Evolutionary conservation across 208 protist genomes (phyloP), one percentile per base, ranked within the genome.

Genomic region (Crithidia bombi): DNA sequence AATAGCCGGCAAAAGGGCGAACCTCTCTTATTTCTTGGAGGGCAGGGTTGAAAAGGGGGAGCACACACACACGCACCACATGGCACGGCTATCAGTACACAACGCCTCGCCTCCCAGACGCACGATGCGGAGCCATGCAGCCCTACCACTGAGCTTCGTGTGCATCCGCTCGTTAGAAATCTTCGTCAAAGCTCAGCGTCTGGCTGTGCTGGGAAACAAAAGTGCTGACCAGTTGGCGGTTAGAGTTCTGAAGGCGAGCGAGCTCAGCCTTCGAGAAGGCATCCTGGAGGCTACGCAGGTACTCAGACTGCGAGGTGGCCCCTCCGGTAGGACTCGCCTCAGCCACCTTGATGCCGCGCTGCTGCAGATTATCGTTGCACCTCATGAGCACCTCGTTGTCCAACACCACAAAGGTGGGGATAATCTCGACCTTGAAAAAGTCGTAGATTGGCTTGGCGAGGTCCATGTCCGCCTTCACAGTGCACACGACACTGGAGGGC

Each of bases 401-500:
- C n/a, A 96, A 62, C 26, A 96, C 57, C 1, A 92, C 49, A 74
- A 96, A 93, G 15, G 80, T 85, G 5, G 91, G 88, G 65, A 96
- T 94, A 32, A 93, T 80, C 55, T 89, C 73, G 11, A 93, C 86
- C 35, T 77, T 73, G 54, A 96, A 87, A 50, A 82, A 78, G 50
- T 91, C 81, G 70, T 83, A 91, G 39, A 93, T 76, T 1, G 87
- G 81, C 41, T 80, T 82, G 12, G 86, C 86, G 19, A 92, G 75
- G 73, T 95, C 87, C 83, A 91, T 89, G 65, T 95, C 90, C 15
- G 84, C 86, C 77, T 95, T 95, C 55, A 89, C 65, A 2, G 76
- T 69, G 65, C 73, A 81, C 32, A 70, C 67, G 6, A 93, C 64
- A 33, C 46, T 81, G 5, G 52, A 11, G 11, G 73, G 65, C 51